Evolutionary conservation across 1,284 basidiomycete genomes (phyloP).

Genomic region (Mrakiaceae sp.): DNA sequence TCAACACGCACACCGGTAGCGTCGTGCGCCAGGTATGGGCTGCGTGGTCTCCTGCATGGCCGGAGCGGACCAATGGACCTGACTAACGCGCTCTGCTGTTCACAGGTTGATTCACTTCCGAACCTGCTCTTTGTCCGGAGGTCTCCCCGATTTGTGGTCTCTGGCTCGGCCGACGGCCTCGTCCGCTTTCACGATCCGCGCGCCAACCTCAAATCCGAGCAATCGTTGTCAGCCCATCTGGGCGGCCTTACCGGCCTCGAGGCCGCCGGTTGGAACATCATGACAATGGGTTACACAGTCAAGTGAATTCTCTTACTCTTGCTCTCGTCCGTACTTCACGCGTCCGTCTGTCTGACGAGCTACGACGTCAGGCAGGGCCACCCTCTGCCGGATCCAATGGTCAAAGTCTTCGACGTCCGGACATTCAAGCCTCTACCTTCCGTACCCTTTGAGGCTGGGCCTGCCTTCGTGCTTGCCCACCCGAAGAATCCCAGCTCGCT

Average conservation of each 20-base stretch:
- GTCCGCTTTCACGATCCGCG: slow-evolving; percentile 76
- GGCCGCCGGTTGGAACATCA: slow-evolving; percentile 60
- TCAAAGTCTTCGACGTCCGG: slow-evolving; percentile 89
- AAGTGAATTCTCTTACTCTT: slow-evolving; percentile 43
- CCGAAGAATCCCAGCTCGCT: slow-evolving; percentile 69
- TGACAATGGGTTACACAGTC: slow-evolving; percentile 75
- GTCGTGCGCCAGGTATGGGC: slow-evolving; percentile 48
- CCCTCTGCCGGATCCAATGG: slow-evolving; percentile 78
- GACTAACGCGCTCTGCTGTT: slow-evolving; percentile 44
- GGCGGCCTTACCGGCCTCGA: slow-evolving; percentile 76
- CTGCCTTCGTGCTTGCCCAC: slow-evolving; percentile 72
- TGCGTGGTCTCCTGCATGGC: slow-evolving; percentile 17
- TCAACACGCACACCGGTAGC: slow-evolving; percentile 64
- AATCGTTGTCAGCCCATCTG: slow-evolving; percentile 47
- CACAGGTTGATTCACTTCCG: slow-evolving; percentile 27
- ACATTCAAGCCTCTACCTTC: slow-evolving; percentile 65
- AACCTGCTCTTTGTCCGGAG: slow-evolving; percentile 31
- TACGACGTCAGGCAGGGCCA: slow-evolving; percentile 55
- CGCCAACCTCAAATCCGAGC: slow-evolving; percentile 22
- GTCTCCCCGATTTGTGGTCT: slow-evolving; percentile 42
- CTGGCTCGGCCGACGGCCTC: slow-evolving; percentile 71
- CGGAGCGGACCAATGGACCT: slow-evolving; percentile 54
- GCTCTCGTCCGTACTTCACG: not conserved
- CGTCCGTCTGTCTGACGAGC: not conserved
- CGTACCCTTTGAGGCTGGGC: slow-evolving; percentile 76